These are phyloP conservation scores for Scytalidium sp. DNA, from an alignment of 2,329 filamentous ascomycete genomes.

Conservation along the genomic window DNA sequence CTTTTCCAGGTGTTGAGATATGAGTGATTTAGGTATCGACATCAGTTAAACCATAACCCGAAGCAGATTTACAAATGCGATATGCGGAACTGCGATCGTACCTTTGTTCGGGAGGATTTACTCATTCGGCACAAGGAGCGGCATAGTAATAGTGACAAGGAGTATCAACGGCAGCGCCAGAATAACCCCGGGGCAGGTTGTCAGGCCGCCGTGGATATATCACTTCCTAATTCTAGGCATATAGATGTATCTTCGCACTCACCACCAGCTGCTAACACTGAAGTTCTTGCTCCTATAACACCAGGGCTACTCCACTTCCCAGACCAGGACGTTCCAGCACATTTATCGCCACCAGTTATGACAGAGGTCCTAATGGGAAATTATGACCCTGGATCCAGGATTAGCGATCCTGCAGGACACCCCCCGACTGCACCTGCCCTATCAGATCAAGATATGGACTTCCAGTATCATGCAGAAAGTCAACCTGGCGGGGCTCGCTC, in stretches of 20 bases:
- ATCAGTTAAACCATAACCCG: conserved; percentile 89
- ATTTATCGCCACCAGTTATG: background rate
- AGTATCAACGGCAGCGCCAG: conserved; percentile 69
- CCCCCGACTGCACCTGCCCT: conserved; percentile 53
- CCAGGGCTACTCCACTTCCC: conserved; percentile 29
- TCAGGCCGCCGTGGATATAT: conserved; percentile 17
- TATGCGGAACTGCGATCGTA: conserved; percentile 80
- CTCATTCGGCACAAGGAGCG: conserved; percentile 78
- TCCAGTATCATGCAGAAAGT: background rate
- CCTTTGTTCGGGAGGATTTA: conserved; percentile 87
- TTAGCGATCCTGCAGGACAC: conserved; percentile 61
- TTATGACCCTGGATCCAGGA: conserved; percentile 56
- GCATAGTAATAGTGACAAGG: conserved; percentile 63
- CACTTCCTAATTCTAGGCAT: conserved; percentile 17
- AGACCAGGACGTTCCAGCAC: background rate
- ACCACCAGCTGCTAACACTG: conserved; percentile 20
- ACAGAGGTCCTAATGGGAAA: conserved; percentile 30
- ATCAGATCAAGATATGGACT: conserved; percentile 24
- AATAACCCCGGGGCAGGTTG: conserved; percentile 55
- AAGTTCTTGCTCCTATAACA: conserved; percentile 19
- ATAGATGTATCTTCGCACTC: conserved; percentile 25
- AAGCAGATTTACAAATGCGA: conserved; percentile 92
- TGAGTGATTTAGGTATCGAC: conserved; percentile 57
- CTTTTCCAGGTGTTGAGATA: background rate
- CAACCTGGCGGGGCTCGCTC: background rate